These are phyloP conservation scores for Scutellaria minor DNA, from an alignment of 257 asterid genomes.

Conservation along the genomic window DNA sequence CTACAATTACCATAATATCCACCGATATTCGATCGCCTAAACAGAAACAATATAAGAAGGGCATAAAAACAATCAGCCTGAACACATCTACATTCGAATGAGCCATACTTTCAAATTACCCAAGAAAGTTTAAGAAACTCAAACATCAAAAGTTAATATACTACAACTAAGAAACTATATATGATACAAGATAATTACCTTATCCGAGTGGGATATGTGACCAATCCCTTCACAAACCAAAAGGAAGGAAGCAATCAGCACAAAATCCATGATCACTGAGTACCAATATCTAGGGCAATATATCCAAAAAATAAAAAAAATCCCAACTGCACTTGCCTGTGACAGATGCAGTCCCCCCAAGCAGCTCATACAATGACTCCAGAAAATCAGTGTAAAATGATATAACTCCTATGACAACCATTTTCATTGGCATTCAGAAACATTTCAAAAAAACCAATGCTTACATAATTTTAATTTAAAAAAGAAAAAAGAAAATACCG, in stretches of 20 bases:
- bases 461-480: not conserved
- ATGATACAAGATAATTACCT: conserved; percentile 49
- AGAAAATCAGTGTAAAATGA: conserved; percentile 75
- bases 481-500: conserved; percentile 47
- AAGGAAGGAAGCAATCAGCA: conserved; percentile 39
- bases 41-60: not conserved
- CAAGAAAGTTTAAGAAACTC: not conserved
- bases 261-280: conserved; percentile 21
- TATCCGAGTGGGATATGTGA: conserved; percentile 69
- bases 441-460: not conserved
- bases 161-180: conserved; percentile 3
- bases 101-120: not conserved
- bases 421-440: conserved; percentile 16
- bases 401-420: conserved; percentile 65
- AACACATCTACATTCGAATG: not conserved
- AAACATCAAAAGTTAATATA: not conserved
- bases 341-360: conserved; percentile 77
- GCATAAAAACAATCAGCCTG: conserved; percentile 4
- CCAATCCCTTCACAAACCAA: conserved; percentile 59
- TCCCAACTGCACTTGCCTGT: conserved; percentile 57
- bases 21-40: conserved; percentile 11
- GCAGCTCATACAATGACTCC: conserved; percentile 69
- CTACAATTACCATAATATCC: not conserved
- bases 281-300: conserved; percentile 1
- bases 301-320: not conserved